Conservation (phyloP, 108 stramenopile species). For the Cylindrotheca fusiformis region DNA sequence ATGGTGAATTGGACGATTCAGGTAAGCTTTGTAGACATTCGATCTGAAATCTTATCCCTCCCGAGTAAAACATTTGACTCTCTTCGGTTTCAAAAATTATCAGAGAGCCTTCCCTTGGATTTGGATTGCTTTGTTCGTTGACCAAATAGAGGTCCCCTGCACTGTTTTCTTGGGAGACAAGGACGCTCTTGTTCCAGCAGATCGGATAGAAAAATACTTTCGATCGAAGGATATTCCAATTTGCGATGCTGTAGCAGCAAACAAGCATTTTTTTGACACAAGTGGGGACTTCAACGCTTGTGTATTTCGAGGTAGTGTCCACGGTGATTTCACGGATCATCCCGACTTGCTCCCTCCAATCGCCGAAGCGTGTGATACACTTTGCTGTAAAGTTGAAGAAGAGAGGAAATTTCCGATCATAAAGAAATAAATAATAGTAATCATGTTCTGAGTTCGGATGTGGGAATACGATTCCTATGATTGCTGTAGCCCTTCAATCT, state of each 20-base stretch:
- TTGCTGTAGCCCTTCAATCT: too few species aligned
- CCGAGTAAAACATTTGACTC: conserved; percentile 58
- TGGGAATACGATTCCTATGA: too few species aligned
- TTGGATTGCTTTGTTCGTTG: conserved; percentile 72
- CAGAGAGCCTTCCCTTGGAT: conserved; percentile 85
- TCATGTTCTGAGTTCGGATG: too few species aligned
- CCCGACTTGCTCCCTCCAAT: conserved; percentile 32
- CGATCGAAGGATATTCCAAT: conserved; percentile 54
- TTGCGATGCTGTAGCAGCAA: conserved; percentile 29
- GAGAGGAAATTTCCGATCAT: conserved; percentile 5
- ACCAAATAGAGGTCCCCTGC: conserved; percentile 73
- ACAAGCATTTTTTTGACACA: conserved; percentile 36
- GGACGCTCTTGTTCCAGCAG: conserved; percentile 77
- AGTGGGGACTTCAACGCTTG: conserved; percentile 41
- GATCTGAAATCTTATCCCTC: not conserved
- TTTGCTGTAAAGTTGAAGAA: conserved; percentile 31
- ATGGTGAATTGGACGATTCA: conserved; percentile 35
- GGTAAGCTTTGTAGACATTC: not conserved
- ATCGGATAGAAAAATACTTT: conserved; percentile 63
- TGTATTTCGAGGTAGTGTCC: conserved; percentile 59
- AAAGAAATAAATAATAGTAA: not conserved
- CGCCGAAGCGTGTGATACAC: conserved; percentile 25
- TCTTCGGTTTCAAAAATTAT: too few species aligned
- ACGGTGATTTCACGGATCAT: conserved; percentile 62
- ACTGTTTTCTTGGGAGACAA: conserved; percentile 72